Evolutionary conservation across 1,284 basidiomycete genomes (phyloP).

Genomic region (Cryptococcus sp.): DNA sequence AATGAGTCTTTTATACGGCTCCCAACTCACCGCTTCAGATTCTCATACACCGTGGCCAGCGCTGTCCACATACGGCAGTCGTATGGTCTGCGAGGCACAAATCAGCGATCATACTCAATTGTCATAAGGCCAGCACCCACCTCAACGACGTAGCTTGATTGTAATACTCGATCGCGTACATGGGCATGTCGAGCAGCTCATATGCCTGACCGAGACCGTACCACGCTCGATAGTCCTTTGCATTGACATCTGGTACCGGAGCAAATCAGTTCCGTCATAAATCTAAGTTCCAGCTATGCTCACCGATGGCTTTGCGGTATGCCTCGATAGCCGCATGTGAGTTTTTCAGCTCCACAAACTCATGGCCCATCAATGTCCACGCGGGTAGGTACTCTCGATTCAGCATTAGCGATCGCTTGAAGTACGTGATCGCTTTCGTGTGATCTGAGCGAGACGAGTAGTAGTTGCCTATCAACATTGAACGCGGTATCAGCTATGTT

Average conservation of each 20-base stretch:
- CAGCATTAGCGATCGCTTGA: constrained; percentile 87
- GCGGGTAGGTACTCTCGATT: constrained; percentile 93
- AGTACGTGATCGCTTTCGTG: constrained; percentile 94
- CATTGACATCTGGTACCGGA: constrained; percentile 72
- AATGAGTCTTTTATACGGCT: too few relatives aligned
- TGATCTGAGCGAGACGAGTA: constrained; percentile 92
- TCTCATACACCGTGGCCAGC: constrained; percentile 90
- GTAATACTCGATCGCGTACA: constrained; percentile 95
- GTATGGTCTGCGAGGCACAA: constrained; percentile 72
- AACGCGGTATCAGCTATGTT: not conserved
- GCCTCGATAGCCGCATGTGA: constrained; percentile 98
- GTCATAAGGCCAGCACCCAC: constrained; percentile 55
- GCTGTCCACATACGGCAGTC: constrained; percentile 96
- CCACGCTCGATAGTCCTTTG: constrained; percentile 97
- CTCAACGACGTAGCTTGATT: constrained; percentile 90
- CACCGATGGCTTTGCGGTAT: constrained; percentile 91
- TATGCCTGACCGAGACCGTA: constrained; percentile 98
- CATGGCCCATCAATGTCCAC: constrained; percentile 99
- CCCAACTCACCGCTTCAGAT: constrained; percentile 69
- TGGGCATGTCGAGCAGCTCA: constrained; percentile 92
- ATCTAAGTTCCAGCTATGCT: constrained; percentile 37
- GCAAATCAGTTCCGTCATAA: not conserved
- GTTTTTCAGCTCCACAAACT: constrained; percentile 98
- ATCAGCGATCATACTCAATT: constrained; percentile 9
- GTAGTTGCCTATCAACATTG: constrained; percentile 73